These are phyloP conservation scores for Rhinocladiella similis DNA, from an alignment of 2,329 filamentous ascomycete species.

Conservation along the genomic window DNA sequence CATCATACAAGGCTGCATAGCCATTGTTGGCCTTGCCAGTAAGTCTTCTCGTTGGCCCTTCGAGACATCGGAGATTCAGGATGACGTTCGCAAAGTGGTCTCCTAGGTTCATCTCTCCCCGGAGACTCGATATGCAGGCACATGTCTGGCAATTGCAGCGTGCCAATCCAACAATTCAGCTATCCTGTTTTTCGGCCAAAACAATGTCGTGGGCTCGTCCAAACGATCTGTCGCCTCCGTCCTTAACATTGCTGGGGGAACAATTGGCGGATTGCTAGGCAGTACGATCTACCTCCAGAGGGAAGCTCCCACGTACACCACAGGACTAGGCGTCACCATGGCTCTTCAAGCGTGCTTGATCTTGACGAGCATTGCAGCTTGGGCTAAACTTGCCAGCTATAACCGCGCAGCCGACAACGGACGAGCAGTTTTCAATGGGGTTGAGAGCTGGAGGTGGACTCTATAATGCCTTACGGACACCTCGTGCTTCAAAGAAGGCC, in stretches of 20 bases:
- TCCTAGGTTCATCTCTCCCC: constrained; percentile 29
- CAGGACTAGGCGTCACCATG: constrained; percentile 11
- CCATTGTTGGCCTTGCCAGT: constrained; percentile 23
- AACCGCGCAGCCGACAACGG: background rate
- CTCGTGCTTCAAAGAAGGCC: too few relatives aligned
- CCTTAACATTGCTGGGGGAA: constrained; percentile 46
- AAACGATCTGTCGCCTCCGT: constrained; percentile 27
- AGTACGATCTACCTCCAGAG: constrained; percentile 26
- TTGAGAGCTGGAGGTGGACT: background rate
- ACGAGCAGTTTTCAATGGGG: background rate
- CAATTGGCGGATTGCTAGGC: constrained; percentile 29
- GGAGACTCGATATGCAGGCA: constrained; percentile 32
- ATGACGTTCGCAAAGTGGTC: constrained; percentile 16
- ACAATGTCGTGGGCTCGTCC: constrained; percentile 34
- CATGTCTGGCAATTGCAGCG: constrained; percentile 34
- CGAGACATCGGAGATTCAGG: background rate
- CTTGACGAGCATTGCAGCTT: background rate
- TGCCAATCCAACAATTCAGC: constrained; percentile 34
- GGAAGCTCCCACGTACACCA: constrained; percentile 29
- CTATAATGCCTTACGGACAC: background rate
- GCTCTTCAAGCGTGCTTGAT: background rate
- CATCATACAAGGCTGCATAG: constrained; percentile 30
- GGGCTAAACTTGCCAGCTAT: background rate
- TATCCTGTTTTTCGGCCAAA: constrained; percentile 34
- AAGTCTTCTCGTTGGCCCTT: background rate